These are phyloP conservation scores for Teratosphaeria pseudoeucalypti DNA, from an alignment of 2,329 filamentous ascomycete species.

Conservation along the genomic window DNA sequence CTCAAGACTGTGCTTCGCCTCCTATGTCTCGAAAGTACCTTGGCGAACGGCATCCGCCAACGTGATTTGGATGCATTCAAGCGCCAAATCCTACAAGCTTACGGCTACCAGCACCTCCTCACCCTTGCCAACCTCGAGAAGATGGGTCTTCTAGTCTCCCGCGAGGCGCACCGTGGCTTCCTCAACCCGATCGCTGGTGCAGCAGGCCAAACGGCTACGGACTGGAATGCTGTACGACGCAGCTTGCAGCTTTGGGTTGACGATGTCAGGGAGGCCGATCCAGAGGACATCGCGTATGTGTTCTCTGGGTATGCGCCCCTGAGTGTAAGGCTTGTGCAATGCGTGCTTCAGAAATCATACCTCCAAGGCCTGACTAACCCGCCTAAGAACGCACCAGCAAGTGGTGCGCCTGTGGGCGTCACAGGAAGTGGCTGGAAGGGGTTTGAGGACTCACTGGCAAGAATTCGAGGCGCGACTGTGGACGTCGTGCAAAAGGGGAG, in stretches of 20 bases:
- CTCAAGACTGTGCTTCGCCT: constrained; percentile 73
- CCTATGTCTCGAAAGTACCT: constrained; percentile 82
- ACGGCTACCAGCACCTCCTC: constrained; percentile 87
- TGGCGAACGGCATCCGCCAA: constrained; percentile 76
- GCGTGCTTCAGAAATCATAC: constrained; percentile 82
- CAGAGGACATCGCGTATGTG: constrained; percentile 82
- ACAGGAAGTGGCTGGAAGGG: constrained; percentile 67
- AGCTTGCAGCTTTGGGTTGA: constrained; percentile 83
- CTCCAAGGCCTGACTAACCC: constrained; percentile 47
- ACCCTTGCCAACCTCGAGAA: constrained; percentile 84
- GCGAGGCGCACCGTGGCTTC: constrained; percentile 61
- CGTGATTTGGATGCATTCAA: constrained; percentile 87
- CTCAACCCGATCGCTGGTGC: constrained; percentile 66
- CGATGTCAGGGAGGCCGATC: constrained; percentile 89
- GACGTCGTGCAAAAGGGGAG: constrained; percentile 87
- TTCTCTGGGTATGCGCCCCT: constrained; percentile 95
- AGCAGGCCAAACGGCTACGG: constrained; percentile 43
- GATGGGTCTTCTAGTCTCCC: constrained; percentile 71
- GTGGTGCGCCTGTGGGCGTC: neutral
- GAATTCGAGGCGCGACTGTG: constrained; percentile 78
- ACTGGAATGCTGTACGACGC: constrained; percentile 81
- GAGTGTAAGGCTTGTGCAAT: constrained; percentile 83
- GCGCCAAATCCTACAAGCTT: constrained; percentile 77
- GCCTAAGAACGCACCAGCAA: constrained; percentile 18
- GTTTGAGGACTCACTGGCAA: constrained; percentile 85